Base-by-base conservation (phyloP, 306 rosid species). In the Castanea crenata region DNA sequence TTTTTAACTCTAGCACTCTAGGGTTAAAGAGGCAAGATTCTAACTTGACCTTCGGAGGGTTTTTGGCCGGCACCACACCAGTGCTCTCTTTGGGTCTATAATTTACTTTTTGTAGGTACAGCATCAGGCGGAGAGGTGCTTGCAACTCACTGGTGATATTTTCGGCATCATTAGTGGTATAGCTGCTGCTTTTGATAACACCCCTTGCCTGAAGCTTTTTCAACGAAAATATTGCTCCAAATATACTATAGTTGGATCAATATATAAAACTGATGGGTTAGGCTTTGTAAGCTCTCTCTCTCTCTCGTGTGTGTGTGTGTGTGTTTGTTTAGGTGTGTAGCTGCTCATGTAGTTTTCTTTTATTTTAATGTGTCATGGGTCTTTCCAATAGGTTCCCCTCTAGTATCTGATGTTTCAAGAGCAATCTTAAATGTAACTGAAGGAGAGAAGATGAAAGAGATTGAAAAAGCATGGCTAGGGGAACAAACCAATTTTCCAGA, bases 131-230 rank as follows among this genome's bases (percentile, higher is more conserved):
- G n/a, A n/a, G n/a, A n/a, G n/a, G n/a, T n/a, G n/a, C n/a, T n/a
- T n/a, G n/a, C n/a, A n/a, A n/a, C n/a, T n/a, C n/a, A n/a, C n/a
- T n/a, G n/a, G n/a, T n/a, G n/a, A n/a, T n/a, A n/a, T n/a, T n/a
- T n/a, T n/a, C n/a, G n/a, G n/a, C n/a, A n/a, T n/a, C n/a, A n/a
- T n/a, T n/a, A n/a, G 88, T 1, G 86, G 89, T 23, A 78, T 88
- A 68, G 80, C 76, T 62, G 88, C 92, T 61, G 91, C 86, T 4
- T 85, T 91, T 56, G 90, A 84, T 12, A 94, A 91, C 85, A 80
- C 81, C 16, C 85, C 87, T 1, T 51, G 84, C 56, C 29, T 79
- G 61, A 74, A 57, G 85, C 64, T 74, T 31, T 76, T 88, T 68
- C 73, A 78, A 12, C 81, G 76, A 10, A 75, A 71, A 20, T 78